Evolutionary conservation across 805 yeast species (phyloP).

Genomic region (Suhomyces tanzawaensis): DNA sequence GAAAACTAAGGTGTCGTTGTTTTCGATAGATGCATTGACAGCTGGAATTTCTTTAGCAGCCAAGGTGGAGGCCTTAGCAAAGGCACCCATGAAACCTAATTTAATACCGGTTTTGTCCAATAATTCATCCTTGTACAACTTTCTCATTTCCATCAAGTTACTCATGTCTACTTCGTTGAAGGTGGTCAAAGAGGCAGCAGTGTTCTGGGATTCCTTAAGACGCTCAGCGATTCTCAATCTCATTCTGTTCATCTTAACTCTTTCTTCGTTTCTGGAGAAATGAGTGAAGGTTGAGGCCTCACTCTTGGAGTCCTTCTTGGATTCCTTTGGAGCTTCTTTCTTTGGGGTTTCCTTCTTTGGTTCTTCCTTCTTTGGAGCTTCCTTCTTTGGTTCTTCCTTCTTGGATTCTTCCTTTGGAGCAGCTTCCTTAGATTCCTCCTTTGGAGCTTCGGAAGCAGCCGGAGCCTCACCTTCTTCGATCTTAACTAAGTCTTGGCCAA

Average conservation of each 20-base stretch:
- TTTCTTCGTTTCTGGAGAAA: slow-evolving; percentile 82
- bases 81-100: slow-evolving; percentile 98
- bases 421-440: slow-evolving; percentile 22
- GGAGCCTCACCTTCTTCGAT: slow-evolving; percentile 80
- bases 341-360: slow-evolving; percentile 33
- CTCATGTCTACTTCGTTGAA: slow-evolving; percentile 98
- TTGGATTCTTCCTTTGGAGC: slow-evolving; percentile 13
- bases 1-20: slow-evolving; percentile 87
- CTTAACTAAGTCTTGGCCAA: slow-evolving; percentile 88
- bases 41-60: slow-evolving; percentile 96
- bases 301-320: slow-evolving; percentile 25
- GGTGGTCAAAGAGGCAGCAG: slow-evolving; percentile 96
- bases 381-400: slow-evolving; percentile 19
- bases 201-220: slow-evolving; percentile 97
- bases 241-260: slow-evolving; percentile 99
- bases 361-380: slow-evolving; percentile 30
- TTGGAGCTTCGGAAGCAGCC: slow-evolving; percentile 45
- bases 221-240: slow-evolving; percentile 98
- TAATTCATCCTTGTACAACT: slow-evolving; percentile 93
- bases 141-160: slow-evolving; percentile 87
- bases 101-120: slow-evolving; percentile 90
- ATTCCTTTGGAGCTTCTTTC: slow-evolving; percentile 36
- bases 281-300: slow-evolving; percentile 35
- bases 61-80: slow-evolving; percentile 87
- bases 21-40: slow-evolving; percentile 91